Percentiles rank a stretch among this genome's conserved stretches.
These are phyloP conservation scores for Selaginella moellendorffii DNA, from an alignment of 75 land plant genomes.

Conservation along the genomic window DNA sequence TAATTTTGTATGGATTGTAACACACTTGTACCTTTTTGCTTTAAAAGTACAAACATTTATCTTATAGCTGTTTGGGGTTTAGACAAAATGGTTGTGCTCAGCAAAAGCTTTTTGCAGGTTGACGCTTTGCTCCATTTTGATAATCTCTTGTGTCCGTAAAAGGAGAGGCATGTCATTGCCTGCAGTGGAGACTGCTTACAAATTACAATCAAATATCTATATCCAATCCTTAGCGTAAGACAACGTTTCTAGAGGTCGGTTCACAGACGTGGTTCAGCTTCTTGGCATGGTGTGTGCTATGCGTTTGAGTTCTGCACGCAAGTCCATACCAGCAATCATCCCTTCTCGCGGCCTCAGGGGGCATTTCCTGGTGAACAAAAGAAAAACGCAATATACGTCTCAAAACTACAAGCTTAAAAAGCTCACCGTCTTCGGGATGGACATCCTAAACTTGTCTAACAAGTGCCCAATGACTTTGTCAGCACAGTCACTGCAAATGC, in stretches of 20 bases:
- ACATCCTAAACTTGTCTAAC: constrained; percentile 45
- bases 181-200: no score
- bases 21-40: no score
- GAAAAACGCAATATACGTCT: background rate
- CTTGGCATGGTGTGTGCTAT: constrained; percentile 41
- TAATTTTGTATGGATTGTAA: no score
- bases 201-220: no score
- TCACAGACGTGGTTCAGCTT: constrained; percentile 65
- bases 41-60: no score
- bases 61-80: no score
- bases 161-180: no score
- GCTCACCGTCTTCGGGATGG: constrained; percentile 47
- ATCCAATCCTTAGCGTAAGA: no score
- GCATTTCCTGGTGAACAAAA: constrained; percentile 33
- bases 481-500: constrained; percentile 41
- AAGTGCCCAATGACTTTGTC: constrained; percentile 37
- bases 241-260: constrained; percentile 19
- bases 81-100: no score
- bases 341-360: constrained; percentile 37
- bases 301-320: constrained; percentile 54
- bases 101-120: no score
- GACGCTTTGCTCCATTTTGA: no score
- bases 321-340: constrained; percentile 70
- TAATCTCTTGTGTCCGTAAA: no score
- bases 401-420: background rate